phyloP scores from a whole-genome alignment of 2,329 filamentous ascomycete genomes.

The Penicillium sp. region DNA sequence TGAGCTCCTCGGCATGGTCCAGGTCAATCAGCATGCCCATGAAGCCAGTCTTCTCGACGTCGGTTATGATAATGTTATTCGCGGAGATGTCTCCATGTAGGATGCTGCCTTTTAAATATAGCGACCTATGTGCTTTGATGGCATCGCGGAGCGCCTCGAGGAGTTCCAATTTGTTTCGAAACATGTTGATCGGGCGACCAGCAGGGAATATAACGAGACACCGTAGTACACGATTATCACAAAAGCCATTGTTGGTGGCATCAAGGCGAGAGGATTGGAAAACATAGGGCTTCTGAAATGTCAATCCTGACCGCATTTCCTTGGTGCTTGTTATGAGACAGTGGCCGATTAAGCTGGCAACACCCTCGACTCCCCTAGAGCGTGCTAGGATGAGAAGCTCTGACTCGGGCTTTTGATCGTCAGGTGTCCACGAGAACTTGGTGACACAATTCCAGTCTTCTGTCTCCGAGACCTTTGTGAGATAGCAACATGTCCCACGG shows the following conservation, averaged over 20 bases:
- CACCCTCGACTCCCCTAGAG: slow-evolving; percentile 23
- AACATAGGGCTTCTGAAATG: slow-evolving; percentile 19
- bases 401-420: slow-evolving; percentile 24
- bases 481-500: slow-evolving; percentile 23
- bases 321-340: slow-evolving; percentile 24
- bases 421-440: slow-evolving; percentile 31
- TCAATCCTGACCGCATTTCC: slow-evolving; percentile 21
- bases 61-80: slow-evolving; percentile 38
- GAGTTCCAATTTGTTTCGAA: slow-evolving; percentile 27
- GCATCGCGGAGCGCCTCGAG: slow-evolving; percentile 32
- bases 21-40: background rate
- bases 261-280: slow-evolving; percentile 13
- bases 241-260: background rate
- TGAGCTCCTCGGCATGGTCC: slow-evolving; percentile 4
- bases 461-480: slow-evolving; percentile 12
- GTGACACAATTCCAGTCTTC: slow-evolving; percentile 21
- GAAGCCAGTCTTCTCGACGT: slow-evolving; percentile 2
- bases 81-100: slow-evolving; percentile 37
- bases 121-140: slow-evolving; percentile 34
- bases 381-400: slow-evolving; percentile 22
- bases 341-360: slow-evolving; percentile 25
- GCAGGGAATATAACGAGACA: slow-evolving; percentile 29
- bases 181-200: slow-evolving; percentile 26
- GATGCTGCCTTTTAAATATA: slow-evolving; percentile 30
- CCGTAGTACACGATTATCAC: slow-evolving; percentile 27